phyloP scores from a whole-genome alignment of 2,329 filamentous ascomycete species.

The Huntiella savannae region DNA sequence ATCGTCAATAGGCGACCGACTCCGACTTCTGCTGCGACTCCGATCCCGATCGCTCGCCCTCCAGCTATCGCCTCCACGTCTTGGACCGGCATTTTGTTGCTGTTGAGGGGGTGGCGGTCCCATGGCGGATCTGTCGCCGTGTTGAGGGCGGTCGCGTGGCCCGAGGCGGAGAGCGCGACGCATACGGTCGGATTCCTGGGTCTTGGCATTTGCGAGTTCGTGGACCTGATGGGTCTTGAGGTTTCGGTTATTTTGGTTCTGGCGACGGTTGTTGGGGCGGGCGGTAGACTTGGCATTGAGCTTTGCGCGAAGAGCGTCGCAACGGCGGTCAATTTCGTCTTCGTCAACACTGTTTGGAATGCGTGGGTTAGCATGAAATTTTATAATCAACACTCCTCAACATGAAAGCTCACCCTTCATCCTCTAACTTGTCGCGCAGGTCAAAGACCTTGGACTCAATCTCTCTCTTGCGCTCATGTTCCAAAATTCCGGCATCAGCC shows the following conservation, averaged over 20 bases:
- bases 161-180: constrained; percentile 49
- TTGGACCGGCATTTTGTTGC: neutral
- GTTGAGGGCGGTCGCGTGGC: neutral
- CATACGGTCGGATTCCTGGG: constrained; percentile 80
- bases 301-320: constrained; percentile 24
- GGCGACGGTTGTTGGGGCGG: constrained; percentile 16
- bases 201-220: constrained; percentile 89
- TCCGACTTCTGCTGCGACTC: neutral
- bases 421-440: constrained; percentile 75
- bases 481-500: constrained; percentile 80
- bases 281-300: constrained; percentile 20
- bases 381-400: neutral
- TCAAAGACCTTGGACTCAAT: constrained; percentile 91
- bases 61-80: neutral
- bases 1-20: neutral
- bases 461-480: constrained; percentile 80
- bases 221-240: constrained; percentile 91
- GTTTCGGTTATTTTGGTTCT: constrained; percentile 21
- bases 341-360: constrained; percentile 45
- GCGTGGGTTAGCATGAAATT: neutral
- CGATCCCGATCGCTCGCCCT: constrained; percentile 7
- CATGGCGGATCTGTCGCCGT: neutral
- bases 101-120: neutral
- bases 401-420: constrained; percentile 45
- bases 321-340: constrained; percentile 64